These are phyloP conservation scores for Yamagishiella unicocca DNA, from an alignment of 139 green algal genomes.

Conservation along the genomic window DNA sequence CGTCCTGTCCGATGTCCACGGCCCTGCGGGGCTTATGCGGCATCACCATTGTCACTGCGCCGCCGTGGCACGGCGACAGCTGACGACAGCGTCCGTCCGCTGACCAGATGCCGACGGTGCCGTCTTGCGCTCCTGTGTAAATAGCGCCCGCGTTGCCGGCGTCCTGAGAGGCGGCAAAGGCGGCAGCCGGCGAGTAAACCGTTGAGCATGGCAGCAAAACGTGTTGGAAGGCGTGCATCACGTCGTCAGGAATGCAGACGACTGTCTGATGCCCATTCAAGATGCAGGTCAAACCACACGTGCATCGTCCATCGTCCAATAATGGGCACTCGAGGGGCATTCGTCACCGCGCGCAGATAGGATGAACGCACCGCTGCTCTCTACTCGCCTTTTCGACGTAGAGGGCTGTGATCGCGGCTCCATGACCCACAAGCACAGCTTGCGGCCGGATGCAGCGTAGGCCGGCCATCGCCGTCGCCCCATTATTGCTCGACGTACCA, in stretches of 20 bases:
- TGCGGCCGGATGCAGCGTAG: background rate
- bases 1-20: no score
- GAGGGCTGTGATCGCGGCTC: background rate
- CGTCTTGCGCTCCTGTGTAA: conserved; percentile 16
- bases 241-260: no score
- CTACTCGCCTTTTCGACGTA: background rate
- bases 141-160: background rate
- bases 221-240: no score
- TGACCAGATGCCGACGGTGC: conserved; percentile 11
- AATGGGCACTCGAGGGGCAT: no score
- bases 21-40: background rate
- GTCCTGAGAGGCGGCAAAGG: background rate
- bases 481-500: background rate
- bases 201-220: no score
- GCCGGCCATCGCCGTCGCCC: background rate
- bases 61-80: conserved; percentile 11
- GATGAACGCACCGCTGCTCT: no score
- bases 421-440: conserved; percentile 20
- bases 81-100: background rate
- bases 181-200: no score
- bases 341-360: no score
- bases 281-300: no score
- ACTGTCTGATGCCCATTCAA: no score
- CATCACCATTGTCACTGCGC: background rate
- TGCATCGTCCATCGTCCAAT: no score